phyloP scores from a whole-genome alignment of 2,329 filamentous ascomycete genomes.

The Pezicula carpinea region DNA sequence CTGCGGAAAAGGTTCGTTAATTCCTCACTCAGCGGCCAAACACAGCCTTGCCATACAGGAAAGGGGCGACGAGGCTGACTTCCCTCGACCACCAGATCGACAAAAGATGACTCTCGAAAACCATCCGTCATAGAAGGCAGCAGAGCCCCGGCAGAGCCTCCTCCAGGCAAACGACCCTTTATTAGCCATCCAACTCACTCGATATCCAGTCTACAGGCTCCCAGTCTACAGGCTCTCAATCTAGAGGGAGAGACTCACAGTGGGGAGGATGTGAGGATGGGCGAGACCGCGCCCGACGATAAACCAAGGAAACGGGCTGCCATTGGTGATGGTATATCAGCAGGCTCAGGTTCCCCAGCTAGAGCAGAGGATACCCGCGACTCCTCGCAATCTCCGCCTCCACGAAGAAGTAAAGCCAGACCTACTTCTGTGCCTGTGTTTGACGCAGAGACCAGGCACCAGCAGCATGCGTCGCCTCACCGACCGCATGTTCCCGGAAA shows the following conservation, averaged over 20 bases:
- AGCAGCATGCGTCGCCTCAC: constrained; percentile 3
- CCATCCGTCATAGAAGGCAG: constrained; percentile 11
- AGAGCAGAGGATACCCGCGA: constrained; percentile 8
- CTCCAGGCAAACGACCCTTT: constrained; percentile 10
- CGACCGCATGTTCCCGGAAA: constrained; percentile 15
- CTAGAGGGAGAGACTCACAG: constrained; percentile 10
- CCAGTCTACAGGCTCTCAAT: constrained; percentile 19
- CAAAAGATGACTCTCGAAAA: constrained; percentile 15
- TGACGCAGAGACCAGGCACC: constrained; percentile 9
- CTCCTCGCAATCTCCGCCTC: constrained; percentile 16
- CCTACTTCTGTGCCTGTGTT: constrained; percentile 13
- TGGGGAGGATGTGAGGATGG: constrained; percentile 16
- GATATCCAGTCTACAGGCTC: constrained; percentile 13
- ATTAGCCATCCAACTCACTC: constrained; percentile 7
- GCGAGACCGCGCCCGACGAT: constrained; percentile 7
- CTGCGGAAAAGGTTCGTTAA: constrained; percentile 10
- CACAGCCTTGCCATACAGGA: neutral
- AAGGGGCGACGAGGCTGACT: constrained; percentile 10
- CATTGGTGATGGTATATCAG: constrained; percentile 24
- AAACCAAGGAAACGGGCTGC: constrained; percentile 23
- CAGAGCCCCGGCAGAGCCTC: constrained; percentile 8
- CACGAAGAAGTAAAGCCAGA: constrained; percentile 18
- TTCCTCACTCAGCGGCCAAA: neutral
- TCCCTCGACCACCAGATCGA: constrained; percentile 4
- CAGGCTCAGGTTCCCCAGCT: constrained; percentile 19